Evolutionary conservation across 495 filamentous ascomycete species (phyloP).

Genomic region (Alectoria sarmentosa): DNA sequence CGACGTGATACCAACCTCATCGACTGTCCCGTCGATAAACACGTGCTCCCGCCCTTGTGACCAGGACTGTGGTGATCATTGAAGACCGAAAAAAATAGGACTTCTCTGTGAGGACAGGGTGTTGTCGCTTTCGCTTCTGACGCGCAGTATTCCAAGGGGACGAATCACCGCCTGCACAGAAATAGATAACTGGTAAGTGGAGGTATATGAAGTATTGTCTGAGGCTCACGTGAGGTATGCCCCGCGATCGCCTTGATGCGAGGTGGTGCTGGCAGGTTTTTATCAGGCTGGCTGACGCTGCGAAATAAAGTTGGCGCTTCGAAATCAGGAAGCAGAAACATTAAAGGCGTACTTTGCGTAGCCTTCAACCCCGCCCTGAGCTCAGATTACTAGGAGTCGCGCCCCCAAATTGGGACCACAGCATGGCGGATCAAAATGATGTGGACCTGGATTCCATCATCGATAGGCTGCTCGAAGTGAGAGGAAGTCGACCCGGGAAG

Average conservation of each 20-base stretch:
- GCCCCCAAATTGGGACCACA: conserved; percentile 29
- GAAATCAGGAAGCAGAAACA: background rate
- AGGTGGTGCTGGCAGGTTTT: background rate
- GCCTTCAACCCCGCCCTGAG: background rate
- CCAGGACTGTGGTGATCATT: background rate
- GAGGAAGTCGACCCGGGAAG: conserved; percentile 95
- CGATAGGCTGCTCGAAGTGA: conserved; percentile 93
- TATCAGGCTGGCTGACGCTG: conserved; percentile 7
- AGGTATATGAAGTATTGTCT: background rate
- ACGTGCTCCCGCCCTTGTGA: background rate
- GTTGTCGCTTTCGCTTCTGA: conserved; percentile 13
- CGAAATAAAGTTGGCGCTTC: background rate
- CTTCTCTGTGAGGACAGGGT: conserved; percentile 3
- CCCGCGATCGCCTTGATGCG: background rate
- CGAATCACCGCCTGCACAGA: background rate
- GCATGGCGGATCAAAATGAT: conserved; percentile 94
- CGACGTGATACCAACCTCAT: background rate
- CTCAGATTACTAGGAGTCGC: background rate
- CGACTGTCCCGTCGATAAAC: background rate
- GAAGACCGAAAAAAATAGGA: background rate
- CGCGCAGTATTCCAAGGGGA: conserved; percentile 7
- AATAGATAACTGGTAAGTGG: conserved; percentile 3
- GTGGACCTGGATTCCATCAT: conserved; percentile 99
- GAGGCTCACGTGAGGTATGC: background rate
- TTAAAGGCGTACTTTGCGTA: background rate